A percentile compares a stretch with the other conserved stretches of the same genome.
Conservation (phyloP, 768 basidiomycete genomes). For the Suillus fuscotomentosus region DNA sequence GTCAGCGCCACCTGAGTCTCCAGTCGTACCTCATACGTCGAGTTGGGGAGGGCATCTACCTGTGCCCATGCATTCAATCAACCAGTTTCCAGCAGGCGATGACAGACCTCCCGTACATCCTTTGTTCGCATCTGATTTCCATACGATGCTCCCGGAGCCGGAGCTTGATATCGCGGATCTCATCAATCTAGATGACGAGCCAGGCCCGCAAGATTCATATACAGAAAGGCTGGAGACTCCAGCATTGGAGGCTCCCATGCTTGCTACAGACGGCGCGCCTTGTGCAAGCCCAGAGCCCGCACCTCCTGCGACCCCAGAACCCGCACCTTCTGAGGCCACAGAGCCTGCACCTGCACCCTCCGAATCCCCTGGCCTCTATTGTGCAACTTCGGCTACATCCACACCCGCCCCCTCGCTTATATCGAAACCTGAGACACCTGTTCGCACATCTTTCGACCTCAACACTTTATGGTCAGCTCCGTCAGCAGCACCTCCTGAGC, state of each 20-base stretch:
- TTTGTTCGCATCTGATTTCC: conserved; percentile 41
- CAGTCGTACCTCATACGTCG: conserved; percentile 43
- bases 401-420: conserved; percentile 21
- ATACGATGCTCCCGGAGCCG: conserved; percentile 41
- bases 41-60: conserved; percentile 67
- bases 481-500: conserved; percentile 27
- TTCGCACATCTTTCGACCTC: conserved; percentile 64
- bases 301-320: conserved; percentile 17
- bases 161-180: conserved; percentile 74
- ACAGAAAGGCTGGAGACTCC: conserved; percentile 19
- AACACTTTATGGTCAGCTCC: conserved; percentile 68
- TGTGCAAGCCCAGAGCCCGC: conserved; percentile 16
- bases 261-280: conserved; percentile 10
- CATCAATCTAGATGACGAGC: conserved; percentile 75
- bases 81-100: conserved; percentile 23
- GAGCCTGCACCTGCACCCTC: conserved; percentile 32
- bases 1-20: conserved; percentile 75
- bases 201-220: conserved; percentile 32
- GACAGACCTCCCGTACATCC: conserved; percentile 32
- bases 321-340: conserved; percentile 28
- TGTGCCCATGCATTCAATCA: conserved; percentile 38
- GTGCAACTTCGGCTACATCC: conserved; percentile 19
- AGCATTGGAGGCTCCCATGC: conserved; percentile 13
- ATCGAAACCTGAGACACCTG: conserved; percentile 42
- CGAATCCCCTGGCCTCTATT: conserved; percentile 40